Evolutionary conservation across 2,329 filamentous ascomycete species (phyloP), one percentile per base, ranked within the genome.

Genomic region (Phialemoniopsis sp.): DNA sequence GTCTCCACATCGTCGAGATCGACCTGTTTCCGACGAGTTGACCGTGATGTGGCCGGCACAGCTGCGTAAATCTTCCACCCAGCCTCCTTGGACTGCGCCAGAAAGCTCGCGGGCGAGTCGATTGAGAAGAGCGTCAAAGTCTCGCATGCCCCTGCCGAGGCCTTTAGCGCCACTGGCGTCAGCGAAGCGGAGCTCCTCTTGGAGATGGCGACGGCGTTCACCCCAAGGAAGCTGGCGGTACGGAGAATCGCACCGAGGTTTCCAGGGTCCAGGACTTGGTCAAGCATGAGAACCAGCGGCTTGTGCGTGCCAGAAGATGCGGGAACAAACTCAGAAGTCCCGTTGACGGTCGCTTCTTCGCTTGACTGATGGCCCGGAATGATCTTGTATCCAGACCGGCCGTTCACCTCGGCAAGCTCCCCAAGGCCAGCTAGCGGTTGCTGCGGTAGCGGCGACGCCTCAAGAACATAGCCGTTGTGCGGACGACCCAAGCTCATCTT

Each of bases 201-300:
- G 3, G 88, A 87, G 39, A 95, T 80, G 3, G 81, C 80, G 15
- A 98, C 78, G 5, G 87, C 90, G 40, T 90, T 87, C 6, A 88
- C 84, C 16, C 91, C 91, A n/a, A 97, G 77, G 60, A 93, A 97
- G 54, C 88, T 85, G 3, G 89, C 89, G 6, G 88, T 88, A 29
- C 93, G 85, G 32, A 97, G 73, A 43, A 97, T 91, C 16, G 83
- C 89, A 32, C 93, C 93, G 1, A 97, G 68, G 56, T 98, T 98
- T 18, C 88, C 89, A 1, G 89, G 86, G 54, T 98, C 91, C 9
- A 89, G 66, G 29, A 94, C 82, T 39, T 84, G 78, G 50, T 93
- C 84, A 3, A 93, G 68, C 26, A 91, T 65, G 2, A 94, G 66
- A 8, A 94, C 70, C 21, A 94, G 71, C 0, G 88, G 88, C 37